Evolutionary conservation across 495 filamentous ascomycete species (phyloP).

Genomic region (Lindgomyces ingoldianus): DNA sequence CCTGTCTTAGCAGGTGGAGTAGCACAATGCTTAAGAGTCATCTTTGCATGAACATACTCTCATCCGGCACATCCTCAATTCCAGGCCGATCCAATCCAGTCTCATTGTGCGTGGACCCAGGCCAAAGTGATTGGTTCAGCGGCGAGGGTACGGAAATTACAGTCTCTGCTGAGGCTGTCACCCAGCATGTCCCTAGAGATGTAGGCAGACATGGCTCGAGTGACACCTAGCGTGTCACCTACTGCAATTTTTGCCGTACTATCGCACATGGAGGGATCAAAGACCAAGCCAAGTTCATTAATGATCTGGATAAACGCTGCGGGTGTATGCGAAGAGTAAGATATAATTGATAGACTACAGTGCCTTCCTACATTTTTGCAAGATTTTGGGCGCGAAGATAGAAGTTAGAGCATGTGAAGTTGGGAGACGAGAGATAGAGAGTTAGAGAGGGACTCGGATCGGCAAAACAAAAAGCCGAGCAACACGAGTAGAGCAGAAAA

Average conservation of each 20-base stretch:
- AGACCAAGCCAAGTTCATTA: conserved; percentile 15
- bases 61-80: not conserved
- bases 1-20: conserved; percentile 2
- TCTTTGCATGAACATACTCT: conserved; percentile 3
- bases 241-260: conserved; percentile 23
- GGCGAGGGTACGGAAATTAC: conserved; percentile 16
- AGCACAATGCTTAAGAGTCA: not conserved
- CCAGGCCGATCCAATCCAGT: not conserved
- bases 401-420: conserved; percentile 16
- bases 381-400: conserved; percentile 7
- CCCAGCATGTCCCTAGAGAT: conserved; percentile 5
- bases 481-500: too few species aligned
- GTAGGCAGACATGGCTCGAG: conserved; percentile 22
- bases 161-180: conserved; percentile 26
- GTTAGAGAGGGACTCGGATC: not conserved
- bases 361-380: conserved; percentile 13
- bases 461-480: too few species aligned
- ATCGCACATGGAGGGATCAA: conserved; percentile 20
- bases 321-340: conserved; percentile 13
- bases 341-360: conserved; percentile 18
- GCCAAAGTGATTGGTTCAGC: conserved; percentile 19
- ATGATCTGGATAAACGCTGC: conserved; percentile 18
- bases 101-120: conserved; percentile 1
- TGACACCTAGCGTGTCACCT: conserved; percentile 19
- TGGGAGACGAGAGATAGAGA: not conserved